Conservation (phyloP, 768 basidiomycete species). For the Suillus paluster region DNA sequence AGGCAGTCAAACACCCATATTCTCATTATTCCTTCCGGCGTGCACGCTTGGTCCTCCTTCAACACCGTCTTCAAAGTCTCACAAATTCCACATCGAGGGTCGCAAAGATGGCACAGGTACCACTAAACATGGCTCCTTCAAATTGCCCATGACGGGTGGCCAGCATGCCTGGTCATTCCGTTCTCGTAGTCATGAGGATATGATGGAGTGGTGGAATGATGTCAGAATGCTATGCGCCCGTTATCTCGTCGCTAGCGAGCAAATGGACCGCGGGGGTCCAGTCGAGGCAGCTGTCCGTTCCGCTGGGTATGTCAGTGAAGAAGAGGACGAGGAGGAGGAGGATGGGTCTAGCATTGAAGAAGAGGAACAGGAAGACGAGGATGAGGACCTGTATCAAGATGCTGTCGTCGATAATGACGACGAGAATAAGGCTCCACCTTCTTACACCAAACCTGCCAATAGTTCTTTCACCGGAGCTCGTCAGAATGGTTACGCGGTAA, state of each 20-base stretch:
- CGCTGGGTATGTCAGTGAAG: conserved; percentile 87
- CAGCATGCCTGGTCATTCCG: conserved; percentile 89
- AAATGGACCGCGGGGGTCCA: conserved; percentile 90
- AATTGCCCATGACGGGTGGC: conserved; percentile 37
- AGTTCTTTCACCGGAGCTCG: conserved; percentile 45
- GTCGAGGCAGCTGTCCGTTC: conserved; percentile 90
- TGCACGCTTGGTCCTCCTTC: conserved; percentile 96
- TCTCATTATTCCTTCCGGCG: conserved; percentile 89
- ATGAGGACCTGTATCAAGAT: conserved; percentile 50
- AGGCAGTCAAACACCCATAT: conserved; percentile 63
- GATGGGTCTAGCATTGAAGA: conserved; percentile 64
- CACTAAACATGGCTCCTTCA: conserved; percentile 61
- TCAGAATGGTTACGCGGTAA: conserved; percentile 65
- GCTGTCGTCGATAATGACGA: conserved; percentile 45
- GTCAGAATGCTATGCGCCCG: conserved; percentile 90
- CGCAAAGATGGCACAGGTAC: conserved; percentile 80
- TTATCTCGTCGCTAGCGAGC: conserved; percentile 93
- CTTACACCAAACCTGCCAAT: conserved; percentile 57
- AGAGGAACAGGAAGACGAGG: conserved; percentile 49
- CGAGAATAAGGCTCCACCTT: conserved; percentile 58
- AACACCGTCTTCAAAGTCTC: conserved; percentile 61
- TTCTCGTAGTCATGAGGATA: conserved; percentile 87
- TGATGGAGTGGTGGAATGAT: conserved; percentile 99
- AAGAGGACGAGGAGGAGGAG: conserved; percentile 63
- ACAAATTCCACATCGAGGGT: conserved; percentile 98